Conservation (phyloP, 805 yeast species). For the Hermanozyma aechmeae region DNA sequence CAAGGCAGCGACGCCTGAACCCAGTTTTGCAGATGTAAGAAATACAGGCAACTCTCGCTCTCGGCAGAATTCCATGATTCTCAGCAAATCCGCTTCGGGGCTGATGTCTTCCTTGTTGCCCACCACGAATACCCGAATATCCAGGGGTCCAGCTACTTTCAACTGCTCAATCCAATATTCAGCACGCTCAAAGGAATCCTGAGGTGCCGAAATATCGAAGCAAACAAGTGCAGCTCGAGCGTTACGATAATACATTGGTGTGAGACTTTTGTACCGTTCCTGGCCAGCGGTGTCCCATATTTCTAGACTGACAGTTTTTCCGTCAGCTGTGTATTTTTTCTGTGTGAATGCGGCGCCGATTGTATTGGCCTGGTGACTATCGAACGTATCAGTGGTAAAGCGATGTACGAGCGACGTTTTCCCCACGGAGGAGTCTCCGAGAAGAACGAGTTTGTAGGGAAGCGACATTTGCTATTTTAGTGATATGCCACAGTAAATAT, state of each 20-base stretch:
- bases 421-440: constrained; percentile 54
- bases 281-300: constrained; percentile 98
- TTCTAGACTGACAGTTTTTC: constrained; percentile 62
- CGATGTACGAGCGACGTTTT: constrained; percentile 73
- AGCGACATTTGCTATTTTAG: no score
- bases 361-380: constrained; percentile 76
- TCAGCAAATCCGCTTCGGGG: constrained; percentile 8
- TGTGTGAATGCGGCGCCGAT: constrained; percentile 98
- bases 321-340: constrained; percentile 36
- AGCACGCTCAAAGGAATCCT: constrained; percentile 53
- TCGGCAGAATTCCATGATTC: constrained; percentile 9
- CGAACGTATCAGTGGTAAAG: constrained; percentile 64
- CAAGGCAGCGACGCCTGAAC: constrained; percentile 43
- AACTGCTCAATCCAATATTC: constrained; percentile 88
- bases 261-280: constrained; percentile 90
- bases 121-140: constrained; percentile 40
- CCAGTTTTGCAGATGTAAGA: constrained; percentile 63
- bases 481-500: no score
- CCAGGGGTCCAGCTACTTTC: constrained; percentile 11
- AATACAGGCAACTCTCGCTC: constrained; percentile 14
- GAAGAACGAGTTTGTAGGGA: constrained; percentile 29
- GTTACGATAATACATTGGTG: constrained; percentile 95
- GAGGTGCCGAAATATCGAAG: constrained; percentile 58
- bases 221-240: constrained; percentile 62
- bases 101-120: constrained; percentile 79